Base-by-base conservation (phyloP, 2,329 filamentous ascomycete species). In the Penicillium sp. region DNA sequence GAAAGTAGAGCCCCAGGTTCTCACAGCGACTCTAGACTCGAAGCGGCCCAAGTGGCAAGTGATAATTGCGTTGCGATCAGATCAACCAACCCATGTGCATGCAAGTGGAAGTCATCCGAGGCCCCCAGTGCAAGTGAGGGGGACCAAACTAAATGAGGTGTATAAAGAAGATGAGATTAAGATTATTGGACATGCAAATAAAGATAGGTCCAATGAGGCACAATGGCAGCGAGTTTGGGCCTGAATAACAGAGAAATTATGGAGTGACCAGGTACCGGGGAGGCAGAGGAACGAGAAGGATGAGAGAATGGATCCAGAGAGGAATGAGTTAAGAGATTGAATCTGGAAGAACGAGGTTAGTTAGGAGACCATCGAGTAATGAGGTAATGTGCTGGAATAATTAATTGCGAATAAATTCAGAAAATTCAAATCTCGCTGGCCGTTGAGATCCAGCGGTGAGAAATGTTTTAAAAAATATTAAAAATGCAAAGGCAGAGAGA, bases 361-460 rank as follows among this genome's bases (percentile, higher is more conserved):
- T 2, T 25, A 22, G 41, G 17, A 47, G 43, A 15, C 7, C 25
- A 25, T 25, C 4, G 25, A 25, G 25, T n/a, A 28, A 47, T 47
- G 43, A 47, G 43, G 43, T 31, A 47, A 31, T 47, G 43, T 4
- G 20, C 4, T 14, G 42, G 25, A 28, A 28, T 25, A 45, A 47
- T 47, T 20, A 45, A 47, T 47, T 47, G 7, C 10, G 55, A 55
- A 43, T 56, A 55, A 54, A 49, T 63, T 34, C 51, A 8, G 31
- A 50, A 20, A 31, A 54, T 54, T 49, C 52, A 22, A 51, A 49
- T 31, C 2, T 15, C 7, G 28, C 15, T 20, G 55, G 55, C 63
- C 66, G 66, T 67, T 63, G 62, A 53, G 57, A 65, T 61, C 25
- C 66, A 68, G 66, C 66, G 66, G 66, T 68, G 65, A 63, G 49